Percentiles rank a stretch among this genome's conserved stretches.
Conservation (phyloP, 2,329 filamentous ascomycete species). For the Colletotrichum chrysophilum region DNA sequence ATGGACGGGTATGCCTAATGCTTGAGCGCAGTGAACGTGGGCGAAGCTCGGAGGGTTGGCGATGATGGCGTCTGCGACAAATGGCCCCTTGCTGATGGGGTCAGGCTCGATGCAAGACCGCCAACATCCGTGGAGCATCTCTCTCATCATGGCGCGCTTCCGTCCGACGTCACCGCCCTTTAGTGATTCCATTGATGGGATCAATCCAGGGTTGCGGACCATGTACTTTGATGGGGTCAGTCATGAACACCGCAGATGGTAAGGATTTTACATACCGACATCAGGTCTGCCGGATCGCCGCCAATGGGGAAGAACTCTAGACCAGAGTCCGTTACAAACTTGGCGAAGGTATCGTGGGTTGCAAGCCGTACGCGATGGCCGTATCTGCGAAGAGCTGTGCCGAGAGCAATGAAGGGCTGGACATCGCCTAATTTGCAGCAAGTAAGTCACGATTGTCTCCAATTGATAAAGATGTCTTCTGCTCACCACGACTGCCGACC, state of each 20-base stretch:
- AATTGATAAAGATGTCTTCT: neutral
- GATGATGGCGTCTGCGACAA: constrained; percentile 55
- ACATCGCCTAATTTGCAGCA: constrained; percentile 42
- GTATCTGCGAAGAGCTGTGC: constrained; percentile 43
- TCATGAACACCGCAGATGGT: no score
- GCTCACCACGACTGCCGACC: constrained; percentile 20
- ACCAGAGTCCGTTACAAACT: constrained; percentile 50
- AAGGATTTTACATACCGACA: constrained; percentile 27
- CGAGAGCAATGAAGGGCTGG: constrained; percentile 54
- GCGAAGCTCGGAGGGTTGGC: constrained; percentile 55
- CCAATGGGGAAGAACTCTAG: constrained; percentile 61
- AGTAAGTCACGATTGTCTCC: neutral
- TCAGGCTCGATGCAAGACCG: constrained; percentile 31
- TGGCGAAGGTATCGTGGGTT: constrained; percentile 53
- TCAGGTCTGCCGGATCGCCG: constrained; percentile 52
- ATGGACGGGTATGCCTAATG: constrained; percentile 47
- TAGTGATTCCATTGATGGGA: constrained; percentile 30
- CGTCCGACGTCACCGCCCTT: constrained; percentile 30
- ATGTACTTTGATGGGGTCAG: constrained; percentile 27
- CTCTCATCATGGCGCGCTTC: constrained; percentile 30
- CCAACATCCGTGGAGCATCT: constrained; percentile 36
- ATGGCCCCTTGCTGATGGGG: constrained; percentile 32
- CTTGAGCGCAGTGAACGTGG: constrained; percentile 52
- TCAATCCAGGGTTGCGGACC: constrained; percentile 34
- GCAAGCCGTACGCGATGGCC: constrained; percentile 50